Conservation (phyloP, 2,329 filamentous ascomycete genomes). For the Ophiocordyceps camponoti-floridani region DNA sequence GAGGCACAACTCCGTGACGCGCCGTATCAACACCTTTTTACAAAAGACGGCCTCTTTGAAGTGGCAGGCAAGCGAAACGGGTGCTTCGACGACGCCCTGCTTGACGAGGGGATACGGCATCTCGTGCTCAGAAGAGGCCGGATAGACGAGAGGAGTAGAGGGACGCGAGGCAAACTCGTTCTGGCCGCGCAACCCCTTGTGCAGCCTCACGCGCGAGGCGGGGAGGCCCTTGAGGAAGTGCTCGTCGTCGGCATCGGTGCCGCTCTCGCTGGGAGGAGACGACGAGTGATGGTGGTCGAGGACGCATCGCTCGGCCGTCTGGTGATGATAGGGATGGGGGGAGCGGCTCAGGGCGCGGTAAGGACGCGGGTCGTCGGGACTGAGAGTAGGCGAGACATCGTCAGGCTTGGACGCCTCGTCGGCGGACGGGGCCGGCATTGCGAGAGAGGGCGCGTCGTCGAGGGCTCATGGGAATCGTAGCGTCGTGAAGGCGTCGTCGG, state of each 20-base stretch:
- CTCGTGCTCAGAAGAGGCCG: constrained; percentile 25
- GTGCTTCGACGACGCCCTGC: constrained; percentile 5
- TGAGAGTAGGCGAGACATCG: constrained; percentile 14
- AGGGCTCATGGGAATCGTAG: constrained; percentile 1
- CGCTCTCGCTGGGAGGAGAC: constrained; percentile 63
- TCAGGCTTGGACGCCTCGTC: constrained; percentile 10
- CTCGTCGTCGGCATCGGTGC: constrained; percentile 90
- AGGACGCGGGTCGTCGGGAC: constrained; percentile 16
- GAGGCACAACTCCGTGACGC: constrained; percentile 32
- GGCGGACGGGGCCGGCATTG: constrained; percentile 27
- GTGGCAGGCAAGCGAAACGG: constrained; percentile 5
- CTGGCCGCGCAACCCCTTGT: constrained; percentile 58
- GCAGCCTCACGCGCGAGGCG: constrained; percentile 51
- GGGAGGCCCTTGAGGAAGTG: constrained; percentile 73
- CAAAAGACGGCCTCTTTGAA: constrained; percentile 17
- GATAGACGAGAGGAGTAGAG: constrained; percentile 36
- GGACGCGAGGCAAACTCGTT: constrained; percentile 35
- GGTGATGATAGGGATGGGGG: constrained; percentile 50
- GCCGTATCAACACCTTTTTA: constrained; percentile 31
- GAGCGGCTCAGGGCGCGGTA: constrained; percentile 39
- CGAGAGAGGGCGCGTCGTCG: constrained; percentile 6
- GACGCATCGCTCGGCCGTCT: constrained; percentile 31
- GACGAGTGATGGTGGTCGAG: constrained; percentile 16
- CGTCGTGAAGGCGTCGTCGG: background rate
- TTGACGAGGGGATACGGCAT: constrained; percentile 8